These are phyloP conservation scores for Colletotrichum cuscutae DNA, from an alignment of 2,329 filamentous ascomycete species.

Conservation along the genomic window DNA sequence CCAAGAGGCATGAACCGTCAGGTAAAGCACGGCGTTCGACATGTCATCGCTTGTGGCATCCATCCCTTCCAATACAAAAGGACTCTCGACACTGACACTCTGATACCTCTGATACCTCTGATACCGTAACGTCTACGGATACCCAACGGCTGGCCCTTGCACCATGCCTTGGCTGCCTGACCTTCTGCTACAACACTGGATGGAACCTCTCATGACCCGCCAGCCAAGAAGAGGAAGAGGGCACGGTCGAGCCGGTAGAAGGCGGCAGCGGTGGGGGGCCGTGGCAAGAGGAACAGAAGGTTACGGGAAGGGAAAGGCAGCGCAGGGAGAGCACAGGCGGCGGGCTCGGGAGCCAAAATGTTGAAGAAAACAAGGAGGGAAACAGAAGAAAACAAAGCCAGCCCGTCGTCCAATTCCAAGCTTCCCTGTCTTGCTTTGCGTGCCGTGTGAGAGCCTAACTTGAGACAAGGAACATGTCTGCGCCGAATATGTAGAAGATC, in stretches of 20 bases:
- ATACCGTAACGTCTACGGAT: not conserved
- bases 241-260: not conserved
- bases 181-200: conserved; percentile 2
- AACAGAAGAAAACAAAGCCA: not conserved
- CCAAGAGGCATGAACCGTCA: not conserved
- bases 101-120: not conserved
- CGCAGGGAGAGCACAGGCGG: not conserved
- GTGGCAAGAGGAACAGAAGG: not conserved
- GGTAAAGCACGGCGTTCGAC: not conserved
- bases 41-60: not conserved
- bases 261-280: not conserved
- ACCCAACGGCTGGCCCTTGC: not conserved
- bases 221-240: not conserved
- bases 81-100: not conserved
- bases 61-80: not conserved
- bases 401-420: too few species aligned
- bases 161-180: not conserved
- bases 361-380: not conserved
- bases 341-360: not conserved
- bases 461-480: conserved; percentile 19
- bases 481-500: not conserved
- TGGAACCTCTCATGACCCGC: not conserved
- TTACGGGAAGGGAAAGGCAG: not conserved
- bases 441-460: not conserved
- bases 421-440: not conserved